These are phyloP conservation scores for Akanthomyces uredinophilus DNA, from an alignment of 2,329 filamentous ascomycete genomes.

Conservation along the genomic window DNA sequence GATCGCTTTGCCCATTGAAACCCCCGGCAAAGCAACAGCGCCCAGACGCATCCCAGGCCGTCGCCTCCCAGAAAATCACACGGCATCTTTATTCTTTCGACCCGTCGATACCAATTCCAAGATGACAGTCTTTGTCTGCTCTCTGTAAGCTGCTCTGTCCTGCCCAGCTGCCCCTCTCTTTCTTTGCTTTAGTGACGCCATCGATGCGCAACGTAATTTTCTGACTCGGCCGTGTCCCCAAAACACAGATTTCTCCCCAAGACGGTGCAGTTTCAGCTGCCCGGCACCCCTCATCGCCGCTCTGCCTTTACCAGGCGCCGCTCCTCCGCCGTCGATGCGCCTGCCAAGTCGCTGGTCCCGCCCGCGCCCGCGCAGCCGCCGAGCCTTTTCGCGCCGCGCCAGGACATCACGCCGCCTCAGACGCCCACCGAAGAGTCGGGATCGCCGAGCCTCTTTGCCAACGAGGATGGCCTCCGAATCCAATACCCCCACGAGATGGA, in stretches of 20 bases:
- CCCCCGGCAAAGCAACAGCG: background rate
- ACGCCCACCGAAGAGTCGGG: constrained; percentile 47
- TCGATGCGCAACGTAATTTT: background rate
- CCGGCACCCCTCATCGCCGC: constrained; percentile 43
- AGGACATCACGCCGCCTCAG: constrained; percentile 49
- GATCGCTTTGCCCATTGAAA: background rate
- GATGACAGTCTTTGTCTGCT: constrained; percentile 39
- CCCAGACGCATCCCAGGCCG: background rate
- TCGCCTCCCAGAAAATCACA: background rate
- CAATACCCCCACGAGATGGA: constrained; percentile 50
- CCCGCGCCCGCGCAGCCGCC: constrained; percentile 35
- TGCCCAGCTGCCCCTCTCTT: background rate
- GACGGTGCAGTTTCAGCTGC: constrained; percentile 80
- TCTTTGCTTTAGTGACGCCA: background rate
- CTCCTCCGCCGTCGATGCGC: constrained; percentile 24
- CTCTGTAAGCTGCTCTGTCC: constrained; percentile 28
- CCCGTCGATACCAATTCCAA: constrained; percentile 16
- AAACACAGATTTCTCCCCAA: constrained; percentile 75
- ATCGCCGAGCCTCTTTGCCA: constrained; percentile 46
- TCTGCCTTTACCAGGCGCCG: constrained; percentile 28
- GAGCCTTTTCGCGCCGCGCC: constrained; percentile 47
- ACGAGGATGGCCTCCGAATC: constrained; percentile 53
- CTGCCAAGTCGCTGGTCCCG: constrained; percentile 20
- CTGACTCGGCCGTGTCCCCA: background rate
- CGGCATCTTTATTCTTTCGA: background rate